Evolutionary conservation across 2,329 filamentous ascomycete genomes (phyloP).

Genomic region (Didymella lethalis): DNA sequence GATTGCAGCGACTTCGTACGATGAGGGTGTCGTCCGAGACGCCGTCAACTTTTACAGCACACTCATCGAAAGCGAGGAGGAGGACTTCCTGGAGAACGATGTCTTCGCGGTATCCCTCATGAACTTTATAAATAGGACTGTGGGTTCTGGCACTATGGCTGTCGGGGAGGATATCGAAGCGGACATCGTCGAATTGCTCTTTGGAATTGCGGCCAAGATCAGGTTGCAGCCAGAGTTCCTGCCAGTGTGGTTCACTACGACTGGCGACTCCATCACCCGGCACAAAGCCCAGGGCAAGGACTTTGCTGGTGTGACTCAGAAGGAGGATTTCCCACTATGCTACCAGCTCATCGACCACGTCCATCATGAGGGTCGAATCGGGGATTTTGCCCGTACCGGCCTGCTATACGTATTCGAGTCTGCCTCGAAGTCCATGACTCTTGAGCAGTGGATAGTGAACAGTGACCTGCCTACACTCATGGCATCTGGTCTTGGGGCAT

Average conservation of each 20-base stretch:
- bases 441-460: conserved; percentile 97
- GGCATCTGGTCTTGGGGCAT: conserved; percentile 90
- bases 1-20: conserved; percentile 83
- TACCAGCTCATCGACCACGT: conserved; percentile 97
- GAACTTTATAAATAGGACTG: conserved; percentile 81
- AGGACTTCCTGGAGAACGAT: conserved; percentile 87
- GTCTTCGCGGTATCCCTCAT: conserved; percentile 88
- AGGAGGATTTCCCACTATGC: conserved; percentile 93
- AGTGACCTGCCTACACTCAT: conserved; percentile 96
- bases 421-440: conserved; percentile 77
- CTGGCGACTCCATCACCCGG: conserved; percentile 51
- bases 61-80: conserved; percentile 94
- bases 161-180: conserved; percentile 83
- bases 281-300: conserved; percentile 65
- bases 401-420: conserved; percentile 95
- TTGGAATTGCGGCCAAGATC: conserved; percentile 97
- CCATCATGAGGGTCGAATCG: conserved; percentile 91
- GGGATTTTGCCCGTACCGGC: conserved; percentile 94
- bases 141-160: conserved; percentile 75
- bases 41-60: conserved; percentile 88
- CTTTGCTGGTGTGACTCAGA: conserved; percentile 83
- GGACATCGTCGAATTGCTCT: conserved; percentile 88
- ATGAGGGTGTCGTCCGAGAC: conserved; percentile 85
- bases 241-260: conserved; percentile 81
- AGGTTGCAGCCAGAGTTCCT: conserved; percentile 86